A percentile compares a stretch with the other conserved stretches of the same genome.
Evolutionary conservation across 1,139 yeast species (phyloP).

Genomic region (Saccharomyces hybrid): DNA sequence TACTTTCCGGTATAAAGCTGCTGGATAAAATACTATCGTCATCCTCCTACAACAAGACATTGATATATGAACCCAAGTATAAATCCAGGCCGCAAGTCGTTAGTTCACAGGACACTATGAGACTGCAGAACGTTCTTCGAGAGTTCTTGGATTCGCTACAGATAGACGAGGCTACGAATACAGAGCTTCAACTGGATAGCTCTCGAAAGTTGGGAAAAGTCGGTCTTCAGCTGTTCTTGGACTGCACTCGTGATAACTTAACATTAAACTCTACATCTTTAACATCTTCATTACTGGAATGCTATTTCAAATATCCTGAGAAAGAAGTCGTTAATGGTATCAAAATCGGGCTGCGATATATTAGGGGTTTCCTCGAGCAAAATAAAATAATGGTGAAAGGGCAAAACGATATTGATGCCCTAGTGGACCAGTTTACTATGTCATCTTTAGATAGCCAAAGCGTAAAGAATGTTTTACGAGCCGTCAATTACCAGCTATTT

Average conservation of each 20-base stretch:
- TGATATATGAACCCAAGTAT: slow-evolving; percentile 24
- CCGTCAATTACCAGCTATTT: slow-evolving; percentile 23
- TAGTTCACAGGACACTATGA: slow-evolving; percentile 18
- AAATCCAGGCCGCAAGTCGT: slow-evolving; percentile 20
- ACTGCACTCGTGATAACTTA: slow-evolving; percentile 16
- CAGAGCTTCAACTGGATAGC: slow-evolving; percentile 6
- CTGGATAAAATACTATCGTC: slow-evolving; percentile 19
- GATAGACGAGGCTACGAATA: slow-evolving; percentile 12
- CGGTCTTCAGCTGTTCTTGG: slow-evolving; percentile 24
- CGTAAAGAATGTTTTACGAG: slow-evolving; percentile 16
- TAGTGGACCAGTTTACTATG: slow-evolving; percentile 15
- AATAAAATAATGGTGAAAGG: slow-evolving; percentile 13
- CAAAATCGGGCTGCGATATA: slow-evolving; percentile 9
- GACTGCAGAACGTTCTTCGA: slow-evolving; percentile 16
- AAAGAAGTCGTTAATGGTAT: slow-evolving; percentile 14
- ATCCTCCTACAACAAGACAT: slow-evolving; percentile 16
- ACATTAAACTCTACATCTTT: slow-evolving; percentile 19
- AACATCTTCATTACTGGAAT: slow-evolving; percentile 15
- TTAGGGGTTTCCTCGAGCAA: slow-evolving; percentile 12
- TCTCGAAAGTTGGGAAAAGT: slow-evolving; percentile 19
- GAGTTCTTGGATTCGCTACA: slow-evolving; percentile 20
- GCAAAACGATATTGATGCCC: slow-evolving; percentile 14
- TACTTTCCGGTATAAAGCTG: slow-evolving; percentile 16
- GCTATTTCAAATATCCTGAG: slow-evolving; percentile 16
- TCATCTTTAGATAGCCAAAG: slow-evolving; percentile 5